Conservation (phyloP, 129 eudicot genomes). For the Escallonia rubra region DNA sequence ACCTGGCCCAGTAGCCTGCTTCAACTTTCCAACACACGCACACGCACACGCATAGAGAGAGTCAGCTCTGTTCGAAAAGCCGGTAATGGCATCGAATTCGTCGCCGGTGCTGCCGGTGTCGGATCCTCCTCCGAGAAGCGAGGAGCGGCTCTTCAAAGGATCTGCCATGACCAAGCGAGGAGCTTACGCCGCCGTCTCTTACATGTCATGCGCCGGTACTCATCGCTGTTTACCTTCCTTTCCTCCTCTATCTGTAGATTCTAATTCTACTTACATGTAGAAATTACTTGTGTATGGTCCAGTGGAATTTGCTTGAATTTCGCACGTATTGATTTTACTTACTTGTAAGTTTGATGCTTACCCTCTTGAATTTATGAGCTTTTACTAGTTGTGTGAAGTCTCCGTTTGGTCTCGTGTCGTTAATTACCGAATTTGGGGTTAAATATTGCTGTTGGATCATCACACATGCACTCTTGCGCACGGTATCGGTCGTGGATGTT, state of each 20-base stretch:
- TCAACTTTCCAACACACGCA: too few species aligned
- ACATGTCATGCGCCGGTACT: slow-evolving; percentile 94
- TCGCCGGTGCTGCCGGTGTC: slow-evolving; percentile 46
- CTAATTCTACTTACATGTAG: not conserved
- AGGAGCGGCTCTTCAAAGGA: slow-evolving; percentile 57
- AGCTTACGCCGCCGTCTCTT: slow-evolving; percentile 85
- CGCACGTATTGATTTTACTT: not conserved
- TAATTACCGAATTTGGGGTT: too few species aligned
- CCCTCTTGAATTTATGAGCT: too few species aligned
- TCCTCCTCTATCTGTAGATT: not conserved
- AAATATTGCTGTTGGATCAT: too few species aligned
- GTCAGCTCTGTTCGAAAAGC: too few species aligned
- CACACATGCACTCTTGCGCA: too few species aligned
- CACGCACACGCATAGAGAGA: too few species aligned
- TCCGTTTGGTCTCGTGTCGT: too few species aligned
- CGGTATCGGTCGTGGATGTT: too few species aligned
- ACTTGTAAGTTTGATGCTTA: too few species aligned
- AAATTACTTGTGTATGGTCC: not conserved
- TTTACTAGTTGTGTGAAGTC: too few species aligned
- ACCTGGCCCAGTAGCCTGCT: too few species aligned
- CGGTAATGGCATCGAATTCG: slow-evolving; percentile 6
- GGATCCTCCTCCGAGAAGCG: slow-evolving; percentile 33
- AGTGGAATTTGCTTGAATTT: not conserved
- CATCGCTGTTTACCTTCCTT: not conserved
- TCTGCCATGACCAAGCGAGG: slow-evolving; percentile 86